Evolutionary conservation across 306 rosid genomes (phyloP).

Genomic region (Geum urbanum): DNA sequence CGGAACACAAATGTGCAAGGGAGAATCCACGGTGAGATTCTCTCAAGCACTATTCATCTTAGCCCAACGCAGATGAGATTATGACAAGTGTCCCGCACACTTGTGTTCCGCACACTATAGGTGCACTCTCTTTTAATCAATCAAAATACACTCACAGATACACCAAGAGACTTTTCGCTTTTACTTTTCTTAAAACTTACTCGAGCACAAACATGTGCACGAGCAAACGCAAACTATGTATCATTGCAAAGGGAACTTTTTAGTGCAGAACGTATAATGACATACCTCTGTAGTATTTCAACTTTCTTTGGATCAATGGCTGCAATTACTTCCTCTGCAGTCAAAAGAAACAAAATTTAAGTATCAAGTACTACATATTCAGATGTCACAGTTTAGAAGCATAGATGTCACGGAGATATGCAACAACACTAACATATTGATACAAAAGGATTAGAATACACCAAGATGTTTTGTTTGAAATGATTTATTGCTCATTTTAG

Average conservation of each 20-base stretch:
- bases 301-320: constrained; percentile 89
- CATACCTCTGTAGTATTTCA: constrained; percentile 85
- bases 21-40: too few species aligned
- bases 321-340: constrained; percentile 75
- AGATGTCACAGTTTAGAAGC: not conserved
- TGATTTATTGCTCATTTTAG: not conserved
- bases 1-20: too few species aligned
- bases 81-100: too few species aligned
- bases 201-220: not conserved
- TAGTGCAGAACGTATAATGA: constrained; percentile 7
- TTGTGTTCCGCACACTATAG: too few species aligned
- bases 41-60: too few species aligned
- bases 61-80: too few species aligned
- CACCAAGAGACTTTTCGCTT: not conserved
- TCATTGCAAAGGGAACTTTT: not conserved
- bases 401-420: not conserved
- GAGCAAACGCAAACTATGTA: too few species aligned
- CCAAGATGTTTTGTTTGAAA: not conserved
- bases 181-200: not conserved
- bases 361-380: not conserved
- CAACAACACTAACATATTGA: not conserved
- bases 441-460: not conserved
- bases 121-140: not conserved
- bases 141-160: not conserved
- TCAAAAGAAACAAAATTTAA: constrained; percentile 23